Evolutionary conservation across 352 stramenopile species (phyloP).

Genomic region (Phytophthora boehmeriae): DNA sequence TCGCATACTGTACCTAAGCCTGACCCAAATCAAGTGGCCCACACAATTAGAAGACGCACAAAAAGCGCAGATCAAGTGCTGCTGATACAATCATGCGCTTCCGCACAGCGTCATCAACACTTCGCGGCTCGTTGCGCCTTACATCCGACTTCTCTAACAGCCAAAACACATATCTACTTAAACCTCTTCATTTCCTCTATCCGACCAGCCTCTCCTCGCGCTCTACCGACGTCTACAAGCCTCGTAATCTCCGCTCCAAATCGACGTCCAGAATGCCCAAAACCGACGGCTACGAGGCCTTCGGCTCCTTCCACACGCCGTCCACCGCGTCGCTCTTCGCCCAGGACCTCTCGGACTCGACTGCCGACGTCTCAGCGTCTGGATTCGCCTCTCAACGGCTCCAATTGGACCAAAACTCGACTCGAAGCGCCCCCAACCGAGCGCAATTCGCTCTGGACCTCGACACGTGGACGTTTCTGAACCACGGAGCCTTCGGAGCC

Average conservation of each 20-base stretch:
- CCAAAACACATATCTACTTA: too few relatives aligned
- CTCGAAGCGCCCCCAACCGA: constrained; percentile 33
- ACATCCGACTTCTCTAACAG: background rate
- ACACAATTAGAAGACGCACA: too few relatives aligned
- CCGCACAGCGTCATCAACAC: too few relatives aligned
- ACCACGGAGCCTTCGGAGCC: constrained; percentile 94
- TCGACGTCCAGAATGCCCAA: constrained; percentile 9
- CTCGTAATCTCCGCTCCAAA: constrained; percentile 8
- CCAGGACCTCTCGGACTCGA: constrained; percentile 12
- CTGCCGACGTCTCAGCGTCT: constrained; percentile 4
- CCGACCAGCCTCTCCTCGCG: background rate
- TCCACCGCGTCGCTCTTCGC: constrained; percentile 64
- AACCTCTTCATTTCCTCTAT: too few relatives aligned
- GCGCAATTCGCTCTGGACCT: constrained; percentile 66
- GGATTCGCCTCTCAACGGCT: constrained; percentile 25
- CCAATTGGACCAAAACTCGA: constrained; percentile 12
- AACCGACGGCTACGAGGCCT: constrained; percentile 59
- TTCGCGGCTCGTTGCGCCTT: too few relatives aligned
- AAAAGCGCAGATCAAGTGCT: too few relatives aligned
- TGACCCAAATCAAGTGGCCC: too few relatives aligned
- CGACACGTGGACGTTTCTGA: constrained; percentile 90
- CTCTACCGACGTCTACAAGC: constrained; percentile 7
- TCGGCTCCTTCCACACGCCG: constrained; percentile 81
- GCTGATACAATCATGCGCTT: too few relatives aligned
- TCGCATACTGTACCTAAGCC: too few relatives aligned